Conservation (phyloP, 2,329 filamentous ascomycete species). For the Fusarium ramigenum region DNA sequence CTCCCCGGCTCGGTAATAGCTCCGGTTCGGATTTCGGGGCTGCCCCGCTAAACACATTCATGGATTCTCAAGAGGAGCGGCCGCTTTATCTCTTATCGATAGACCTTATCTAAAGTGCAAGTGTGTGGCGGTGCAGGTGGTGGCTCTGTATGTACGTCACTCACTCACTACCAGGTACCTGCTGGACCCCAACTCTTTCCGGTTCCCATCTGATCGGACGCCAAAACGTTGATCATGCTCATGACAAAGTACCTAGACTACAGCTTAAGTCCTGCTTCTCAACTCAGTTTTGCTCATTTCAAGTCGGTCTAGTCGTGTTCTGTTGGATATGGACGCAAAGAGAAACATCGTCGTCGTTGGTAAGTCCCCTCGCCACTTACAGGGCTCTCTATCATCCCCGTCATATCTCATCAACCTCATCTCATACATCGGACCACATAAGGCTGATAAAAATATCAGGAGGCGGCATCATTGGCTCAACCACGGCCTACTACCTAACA, state of each 20-base stretch:
- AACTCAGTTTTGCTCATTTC: not conserved
- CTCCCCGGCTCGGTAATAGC: conserved; percentile 32
- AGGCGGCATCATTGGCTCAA: conserved; percentile 92
- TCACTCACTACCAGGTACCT: not conserved
- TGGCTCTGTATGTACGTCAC: conserved; percentile 9
- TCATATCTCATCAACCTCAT: conserved; percentile 8
- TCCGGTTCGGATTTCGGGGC: conserved; percentile 2
- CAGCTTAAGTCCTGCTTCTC: not conserved
- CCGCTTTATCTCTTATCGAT: conserved; percentile 18
- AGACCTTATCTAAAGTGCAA: not conserved
- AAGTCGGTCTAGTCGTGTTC: not conserved
- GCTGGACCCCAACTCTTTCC: not conserved
- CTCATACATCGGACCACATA: not conserved
- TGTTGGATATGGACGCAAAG: conserved; percentile 46
- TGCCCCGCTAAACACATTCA: conserved; percentile 15
- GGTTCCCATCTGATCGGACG: conserved; percentile 3
- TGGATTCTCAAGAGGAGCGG: not conserved
- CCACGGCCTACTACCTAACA: conserved; percentile 90
- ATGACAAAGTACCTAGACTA: conserved; percentile 11
- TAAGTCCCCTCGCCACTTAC: conserved; percentile 41
- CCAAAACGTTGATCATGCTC: not conserved
- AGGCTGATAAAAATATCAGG: conserved; percentile 58
- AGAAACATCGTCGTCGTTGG: conserved; percentile 62
- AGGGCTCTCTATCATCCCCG: not conserved
- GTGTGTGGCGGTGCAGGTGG: not conserved